phyloP scores from a whole-genome alignment of 208 protist species.

The Trypanosoma conorhini region DNA sequence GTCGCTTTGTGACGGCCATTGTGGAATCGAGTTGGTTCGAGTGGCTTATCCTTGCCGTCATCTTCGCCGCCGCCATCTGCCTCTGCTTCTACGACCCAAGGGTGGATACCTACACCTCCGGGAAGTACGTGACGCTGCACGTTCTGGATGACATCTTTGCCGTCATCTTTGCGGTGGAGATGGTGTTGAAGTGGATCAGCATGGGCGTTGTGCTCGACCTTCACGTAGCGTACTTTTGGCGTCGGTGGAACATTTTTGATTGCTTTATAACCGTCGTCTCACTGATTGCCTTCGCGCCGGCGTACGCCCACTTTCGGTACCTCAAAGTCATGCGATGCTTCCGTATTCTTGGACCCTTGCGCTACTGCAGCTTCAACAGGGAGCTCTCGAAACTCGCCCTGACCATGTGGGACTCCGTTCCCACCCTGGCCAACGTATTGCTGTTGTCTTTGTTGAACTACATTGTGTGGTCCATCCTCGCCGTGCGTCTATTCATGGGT shows the following conservation, averaged over 20 bases:
- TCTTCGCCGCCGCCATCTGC: constrained; percentile 75
- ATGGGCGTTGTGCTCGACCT: constrained; percentile 84
- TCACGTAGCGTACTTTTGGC: constrained; percentile 84
- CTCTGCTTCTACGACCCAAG: constrained; percentile 67
- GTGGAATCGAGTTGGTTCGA: constrained; percentile 74
- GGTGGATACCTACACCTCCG: constrained; percentile 42
- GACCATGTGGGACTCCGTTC: constrained; percentile 79
- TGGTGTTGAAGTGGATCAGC: constrained; percentile 87
- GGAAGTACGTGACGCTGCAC: constrained; percentile 79
- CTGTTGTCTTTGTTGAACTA: constrained; percentile 90
- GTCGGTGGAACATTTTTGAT: constrained; percentile 91
- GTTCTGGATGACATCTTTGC: constrained; percentile 85
- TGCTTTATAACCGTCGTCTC: constrained; percentile 88
- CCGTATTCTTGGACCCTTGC: constrained; percentile 75
- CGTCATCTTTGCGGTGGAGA: constrained; percentile 83
- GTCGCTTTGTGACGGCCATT: constrained; percentile 38
- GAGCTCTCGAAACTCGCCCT: constrained; percentile 65
- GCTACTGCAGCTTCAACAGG: constrained; percentile 52
- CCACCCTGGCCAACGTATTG: constrained; percentile 81
- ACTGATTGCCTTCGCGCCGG: constrained; percentile 56
- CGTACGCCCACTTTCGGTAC: constrained; percentile 54
- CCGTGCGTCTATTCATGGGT: constrained; percentile 90
- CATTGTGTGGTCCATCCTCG: constrained; percentile 92
- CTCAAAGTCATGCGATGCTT: constrained; percentile 88
- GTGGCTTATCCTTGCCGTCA: constrained; percentile 56